Evolutionary conservation across 2,329 filamentous ascomycete species (phyloP).

Genomic region (Cladosporium sp.): DNA sequence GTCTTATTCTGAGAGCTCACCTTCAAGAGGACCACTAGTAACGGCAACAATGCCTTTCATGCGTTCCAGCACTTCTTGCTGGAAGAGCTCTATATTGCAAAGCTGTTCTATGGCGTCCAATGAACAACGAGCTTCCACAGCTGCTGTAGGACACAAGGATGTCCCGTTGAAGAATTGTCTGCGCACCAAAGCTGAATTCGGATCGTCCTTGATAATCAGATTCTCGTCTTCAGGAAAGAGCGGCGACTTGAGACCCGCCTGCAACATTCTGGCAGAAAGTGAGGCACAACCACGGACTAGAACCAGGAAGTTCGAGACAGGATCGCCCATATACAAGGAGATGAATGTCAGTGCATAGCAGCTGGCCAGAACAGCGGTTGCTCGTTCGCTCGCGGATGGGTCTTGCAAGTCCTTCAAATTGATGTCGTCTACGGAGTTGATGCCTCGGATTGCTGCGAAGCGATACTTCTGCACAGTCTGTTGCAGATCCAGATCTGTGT

Average conservation of each 20-base stretch:
- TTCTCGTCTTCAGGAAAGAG: not conserved
- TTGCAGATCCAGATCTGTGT: not conserved
- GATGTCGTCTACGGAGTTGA: conserved; percentile 5
- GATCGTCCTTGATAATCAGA: not conserved
- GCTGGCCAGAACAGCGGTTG: not conserved
- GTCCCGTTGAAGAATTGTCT: not conserved
- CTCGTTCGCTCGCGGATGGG: not conserved
- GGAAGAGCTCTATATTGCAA: not conserved
- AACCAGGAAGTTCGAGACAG: conserved; percentile 1
- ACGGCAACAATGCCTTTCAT: conserved; percentile 5
- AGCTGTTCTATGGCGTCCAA: not conserved
- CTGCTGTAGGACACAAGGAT: not conserved
- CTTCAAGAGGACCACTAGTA: conserved; percentile 3
- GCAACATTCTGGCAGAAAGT: not conserved
- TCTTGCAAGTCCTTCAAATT: not conserved
- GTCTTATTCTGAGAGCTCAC: not conserved
- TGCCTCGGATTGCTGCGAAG: conserved; percentile 1
- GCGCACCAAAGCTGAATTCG: conserved; percentile 1
- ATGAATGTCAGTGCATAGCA: conserved; percentile 1
- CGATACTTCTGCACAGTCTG: conserved; percentile 2
- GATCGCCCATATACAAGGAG: conserved; percentile 4
- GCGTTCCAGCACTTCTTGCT: conserved; percentile 1
- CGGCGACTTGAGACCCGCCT: conserved; percentile 1
- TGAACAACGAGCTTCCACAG: not conserved
- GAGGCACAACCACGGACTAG: conserved; percentile 1